Base-by-base conservation (phyloP, 441 rosid species). In the Euphorbia schlechtendalii region DNA sequence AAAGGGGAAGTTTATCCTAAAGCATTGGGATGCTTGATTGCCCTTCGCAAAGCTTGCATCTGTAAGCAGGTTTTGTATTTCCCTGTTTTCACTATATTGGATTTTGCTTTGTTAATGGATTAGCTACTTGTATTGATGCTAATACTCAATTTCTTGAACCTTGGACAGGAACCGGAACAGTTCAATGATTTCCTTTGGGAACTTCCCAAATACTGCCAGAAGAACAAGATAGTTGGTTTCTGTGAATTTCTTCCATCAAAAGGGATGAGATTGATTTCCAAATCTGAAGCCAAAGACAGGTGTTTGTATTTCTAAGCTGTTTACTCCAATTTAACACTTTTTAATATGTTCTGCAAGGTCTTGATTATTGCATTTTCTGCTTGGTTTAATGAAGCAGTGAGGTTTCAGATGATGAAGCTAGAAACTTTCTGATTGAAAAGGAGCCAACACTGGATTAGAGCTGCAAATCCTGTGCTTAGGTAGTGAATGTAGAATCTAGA, bases 231-330 rank as follows among this genome's bases (percentile, higher is more conserved):
- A 5, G 64, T 67, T 12, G 64, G 58, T 67, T 85, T 94, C 77
- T 77, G 73, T 5, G 74, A 81, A 60, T 73, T 80, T 41, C 83
- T 91, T 38, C 72, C 65, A 12, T 81, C 88, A 2, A 81, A 79
- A 69, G 80, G 64, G 28, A 63, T 91, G 66, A 81, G 77, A 0
- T 70, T 94, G 75, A 81, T 94, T 71, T 75, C 94, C 78, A 89
- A 86, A 72, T 81, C 91, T 0, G 98, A 91, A 83, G 92, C 96
- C 10, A 20, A 43, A 5, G 99, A 91, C 92, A 94, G 98, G n/a
- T n/a, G 98, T 91, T 72, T 66, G 5, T 28, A 18, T 52, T 59
- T 60, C 17, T 51, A 34, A 2, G 8, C 40, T 14, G 8, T 43
- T 63, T 21, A 22, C 32, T 3, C 67, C 25, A 5, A 14, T 52